These are phyloP conservation scores for Kurtzmaniella fragi DNA, from an alignment of 805 yeast genomes.

Conservation along the genomic window DNA sequence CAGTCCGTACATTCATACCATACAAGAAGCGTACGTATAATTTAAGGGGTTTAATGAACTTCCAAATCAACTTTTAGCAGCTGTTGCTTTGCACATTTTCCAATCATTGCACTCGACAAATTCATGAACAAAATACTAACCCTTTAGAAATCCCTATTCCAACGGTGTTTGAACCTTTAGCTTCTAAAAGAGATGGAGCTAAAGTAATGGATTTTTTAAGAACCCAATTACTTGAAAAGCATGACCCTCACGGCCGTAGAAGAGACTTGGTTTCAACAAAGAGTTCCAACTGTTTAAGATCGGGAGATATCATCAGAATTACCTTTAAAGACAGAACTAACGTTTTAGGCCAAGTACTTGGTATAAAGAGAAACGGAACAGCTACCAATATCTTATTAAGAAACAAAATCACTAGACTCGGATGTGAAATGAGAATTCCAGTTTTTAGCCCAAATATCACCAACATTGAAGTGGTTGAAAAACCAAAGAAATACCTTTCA, in stretches of 20 bases:
- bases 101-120: neutral
- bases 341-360: conserved; percentile 75
- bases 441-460: conserved; percentile 74
- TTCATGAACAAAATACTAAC: conserved; percentile 1
- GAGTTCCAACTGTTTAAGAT: conserved; percentile 47
- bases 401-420: conserved; percentile 76
- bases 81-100: too few species aligned
- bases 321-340: conserved; percentile 63
- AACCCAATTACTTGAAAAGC: conserved; percentile 46
- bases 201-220: conserved; percentile 41
- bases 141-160: conserved; percentile 8
- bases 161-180: conserved; percentile 49
- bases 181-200: conserved; percentile 44
- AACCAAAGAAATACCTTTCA: conserved; percentile 63
- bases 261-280: conserved; percentile 24
- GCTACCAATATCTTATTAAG: conserved; percentile 77
- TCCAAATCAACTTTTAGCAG: neutral
- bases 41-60: too few species aligned
- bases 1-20: conserved; percentile 15
- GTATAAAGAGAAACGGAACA: conserved; percentile 64
- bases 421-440: conserved; percentile 80
- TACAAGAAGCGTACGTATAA: conserved; percentile 8
- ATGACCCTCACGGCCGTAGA: conserved; percentile 64
- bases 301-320: conserved; percentile 81
- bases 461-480: conserved; percentile 71